A percentile compares a stretch with the other conserved stretches of the same genome.
These are phyloP conservation scores for Mucor plumbeus DNA, from an alignment of 371 early-diverging fungal species.

Conservation along the genomic window DNA sequence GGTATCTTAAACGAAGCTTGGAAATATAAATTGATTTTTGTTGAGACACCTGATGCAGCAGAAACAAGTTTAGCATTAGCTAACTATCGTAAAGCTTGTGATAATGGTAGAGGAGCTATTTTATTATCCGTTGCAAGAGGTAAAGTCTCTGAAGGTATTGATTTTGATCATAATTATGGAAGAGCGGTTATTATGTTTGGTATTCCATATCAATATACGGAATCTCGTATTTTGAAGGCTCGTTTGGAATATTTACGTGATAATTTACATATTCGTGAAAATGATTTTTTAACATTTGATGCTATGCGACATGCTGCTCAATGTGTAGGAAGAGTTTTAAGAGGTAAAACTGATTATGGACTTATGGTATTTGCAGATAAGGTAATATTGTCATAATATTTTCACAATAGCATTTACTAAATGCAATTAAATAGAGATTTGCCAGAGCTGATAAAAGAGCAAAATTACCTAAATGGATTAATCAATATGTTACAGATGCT, in stretches of 20 bases:
- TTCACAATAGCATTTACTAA: neutral
- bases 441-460: slow-evolving; percentile 93
- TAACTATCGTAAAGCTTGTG: slow-evolving; percentile 96
- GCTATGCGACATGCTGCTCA: slow-evolving; percentile 99
- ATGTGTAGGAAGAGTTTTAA: slow-evolving; percentile 97
- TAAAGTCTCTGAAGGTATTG: slow-evolving; percentile 99
- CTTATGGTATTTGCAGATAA: slow-evolving; percentile 99
- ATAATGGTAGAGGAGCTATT: slow-evolving; percentile 99
- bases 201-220: slow-evolving; percentile 99
- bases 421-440: slow-evolving; percentile 71
- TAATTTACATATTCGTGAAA: slow-evolving; percentile 94
- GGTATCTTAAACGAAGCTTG: slow-evolving; percentile 94
- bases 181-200: slow-evolving; percentile 99
- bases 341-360: slow-evolving; percentile 99
- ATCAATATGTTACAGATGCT: slow-evolving; percentile 89
- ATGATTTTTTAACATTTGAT: slow-evolving; percentile 99
- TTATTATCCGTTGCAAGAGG: slow-evolving; percentile 99
- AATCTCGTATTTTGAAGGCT: slow-evolving; percentile 95
- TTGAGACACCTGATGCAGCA: slow-evolving; percentile 99
- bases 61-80: slow-evolving; percentile 97
- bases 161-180: slow-evolving; percentile 99
- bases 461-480: slow-evolving; percentile 99
- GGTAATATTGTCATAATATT: slow-evolving; percentile 39
- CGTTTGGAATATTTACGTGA: slow-evolving; percentile 96
- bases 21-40: slow-evolving; percentile 98